Evolutionary conservation across 2,329 filamentous ascomycete species (phyloP), one percentile per base, ranked within the genome.

Genomic region (Sporothrix phasma): DNA sequence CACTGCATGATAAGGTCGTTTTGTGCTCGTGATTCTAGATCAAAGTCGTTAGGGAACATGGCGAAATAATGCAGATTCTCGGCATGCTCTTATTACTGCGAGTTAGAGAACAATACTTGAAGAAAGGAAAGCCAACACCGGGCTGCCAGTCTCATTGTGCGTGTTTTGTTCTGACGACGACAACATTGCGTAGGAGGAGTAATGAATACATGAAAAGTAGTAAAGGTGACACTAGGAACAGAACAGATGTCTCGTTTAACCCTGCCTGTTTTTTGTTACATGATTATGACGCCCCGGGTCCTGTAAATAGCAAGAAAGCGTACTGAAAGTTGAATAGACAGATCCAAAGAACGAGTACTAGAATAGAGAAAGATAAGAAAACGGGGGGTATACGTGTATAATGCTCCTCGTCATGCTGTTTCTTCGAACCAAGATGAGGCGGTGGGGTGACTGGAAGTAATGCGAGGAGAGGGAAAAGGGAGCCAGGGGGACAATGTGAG

Each of bases 341-440:
- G 19, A 3, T 3, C 5, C n/a, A 22, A 24, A 39, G 22, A 43
- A n/a, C 1, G 24, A 29, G 7, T 45, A 4, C 31, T 17, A 37
- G 22, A 24, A 49, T 39, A 41, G 29, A 19, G 15, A 41, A n/a
- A 49, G 19, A 51, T 13, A 41, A 41, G 26, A 22, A 61, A 61
- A 61, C 45, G 59, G 43, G 29, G 58, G 59, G 59, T 61, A 61
- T 61, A 51, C 59, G 61, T 61, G 45, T 51, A 61, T 61, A 45
- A 29, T 41, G 59, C 41, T 61, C 45, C 59, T 61, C 45, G 41
- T 51, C 43, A 31, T 61, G 41, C 41, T 60, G 24, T 31, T n/a
- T 46, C 41, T 46, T 46, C 5, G 17, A 60, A 26, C 39, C 26
- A 45, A 60, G 31, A 19, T 39, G 31, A 39, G 31, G n/a, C n/a